phyloP scores from a whole-genome alignment of 139 green algal species.

The Pleodorina starrii region DNA sequence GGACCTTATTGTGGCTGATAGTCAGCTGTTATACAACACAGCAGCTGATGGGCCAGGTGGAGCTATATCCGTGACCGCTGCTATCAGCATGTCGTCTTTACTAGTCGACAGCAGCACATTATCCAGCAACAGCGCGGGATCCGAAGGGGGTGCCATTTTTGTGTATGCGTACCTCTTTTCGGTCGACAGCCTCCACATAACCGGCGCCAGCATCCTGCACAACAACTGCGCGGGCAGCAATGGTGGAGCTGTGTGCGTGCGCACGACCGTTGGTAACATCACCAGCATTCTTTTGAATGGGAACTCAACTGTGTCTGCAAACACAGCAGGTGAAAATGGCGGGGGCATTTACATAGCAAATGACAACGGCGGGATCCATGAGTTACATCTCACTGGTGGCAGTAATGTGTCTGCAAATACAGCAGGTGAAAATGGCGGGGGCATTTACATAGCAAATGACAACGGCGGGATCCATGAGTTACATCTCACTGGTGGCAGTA shows the following conservation, averaged over 20 bases:
- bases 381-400: too few species aligned
- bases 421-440: neutral
- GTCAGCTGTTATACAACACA: neutral
- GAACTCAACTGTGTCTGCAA: neutral
- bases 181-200: neutral
- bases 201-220: neutral
- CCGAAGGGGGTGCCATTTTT: neutral
- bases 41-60: neutral
- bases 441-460: neutral
- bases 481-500: neutral
- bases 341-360: neutral
- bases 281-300: neutral
- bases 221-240: neutral
- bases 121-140: neutral
- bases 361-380: neutral
- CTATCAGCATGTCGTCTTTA: neutral
- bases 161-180: neutral
- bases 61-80: neutral
- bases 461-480: neutral
- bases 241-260: neutral
- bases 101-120: neutral
- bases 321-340: neutral
- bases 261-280: neutral
- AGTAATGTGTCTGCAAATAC: neutral
- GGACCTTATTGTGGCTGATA: neutral